Conservation (phyloP, 495 filamentous ascomycete genomes). For the Lophiotrema nucula region DNA sequence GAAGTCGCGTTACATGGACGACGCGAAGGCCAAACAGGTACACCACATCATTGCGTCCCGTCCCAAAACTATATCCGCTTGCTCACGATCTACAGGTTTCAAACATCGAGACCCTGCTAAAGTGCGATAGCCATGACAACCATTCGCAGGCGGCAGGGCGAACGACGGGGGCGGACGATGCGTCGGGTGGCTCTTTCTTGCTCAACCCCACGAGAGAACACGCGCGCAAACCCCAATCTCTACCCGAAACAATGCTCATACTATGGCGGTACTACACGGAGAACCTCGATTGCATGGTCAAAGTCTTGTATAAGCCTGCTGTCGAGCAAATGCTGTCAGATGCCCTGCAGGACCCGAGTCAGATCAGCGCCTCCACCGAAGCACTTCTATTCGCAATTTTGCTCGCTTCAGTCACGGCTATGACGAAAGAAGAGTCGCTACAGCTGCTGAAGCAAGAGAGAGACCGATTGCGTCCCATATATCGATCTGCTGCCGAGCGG, state of each 20-base stretch:
- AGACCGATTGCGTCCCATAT: slow-evolving; percentile 2
- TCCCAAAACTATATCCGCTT: background rate
- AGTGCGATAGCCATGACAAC: background rate
- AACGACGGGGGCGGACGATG: background rate
- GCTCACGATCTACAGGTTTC: background rate
- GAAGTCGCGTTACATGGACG: slow-evolving; percentile 18
- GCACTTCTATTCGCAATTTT: slow-evolving; percentile 23
- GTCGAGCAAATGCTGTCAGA: background rate
- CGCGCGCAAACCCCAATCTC: background rate
- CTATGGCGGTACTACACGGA: slow-evolving; percentile 18
- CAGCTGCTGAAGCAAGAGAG: slow-evolving; percentile 7
- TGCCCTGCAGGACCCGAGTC: background rate
- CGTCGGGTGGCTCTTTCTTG: background rate
- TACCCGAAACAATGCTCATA: slow-evolving; percentile 7
- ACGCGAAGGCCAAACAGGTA: slow-evolving; percentile 18
- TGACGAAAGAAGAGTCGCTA: slow-evolving; percentile 15
- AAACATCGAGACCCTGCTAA: background rate
- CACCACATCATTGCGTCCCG: background rate
- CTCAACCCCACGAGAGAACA: background rate
- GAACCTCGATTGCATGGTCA: slow-evolving; percentile 18
- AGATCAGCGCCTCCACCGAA: background rate
- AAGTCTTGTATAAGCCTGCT: slow-evolving; percentile 22
- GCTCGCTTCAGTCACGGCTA: slow-evolving; percentile 14
- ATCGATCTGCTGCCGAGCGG: slow-evolving; percentile 13
- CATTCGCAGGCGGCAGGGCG: background rate